Percentiles rank a stretch among this genome's conserved stretches.
Evolutionary conservation across 768 basidiomycete genomes (phyloP).

Genomic region (Podaxis sp.): DNA sequence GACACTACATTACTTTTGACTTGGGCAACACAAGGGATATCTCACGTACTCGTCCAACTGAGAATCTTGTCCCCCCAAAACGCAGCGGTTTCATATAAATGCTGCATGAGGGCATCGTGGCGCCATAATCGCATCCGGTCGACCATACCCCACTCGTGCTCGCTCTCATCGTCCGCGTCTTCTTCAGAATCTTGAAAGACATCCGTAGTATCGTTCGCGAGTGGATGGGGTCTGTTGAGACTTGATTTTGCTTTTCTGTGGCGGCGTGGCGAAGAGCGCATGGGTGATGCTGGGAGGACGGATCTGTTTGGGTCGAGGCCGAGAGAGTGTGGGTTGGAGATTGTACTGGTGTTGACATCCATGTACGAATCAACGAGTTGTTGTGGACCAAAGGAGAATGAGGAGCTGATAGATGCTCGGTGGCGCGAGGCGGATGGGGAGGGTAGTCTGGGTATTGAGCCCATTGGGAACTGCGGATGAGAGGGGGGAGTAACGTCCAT

Average conservation of each 20-base stretch:
- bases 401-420: slow-evolving; percentile 71
- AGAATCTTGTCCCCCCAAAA: slow-evolving; percentile 99
- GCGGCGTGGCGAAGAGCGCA: slow-evolving; percentile 63
- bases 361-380: slow-evolving; percentile 71
- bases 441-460: slow-evolving; percentile 48
- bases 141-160: slow-evolving; percentile 81
- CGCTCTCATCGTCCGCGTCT: slow-evolving; percentile 56
- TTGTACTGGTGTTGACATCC: slow-evolving; percentile 61
- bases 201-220: slow-evolving; percentile 76
- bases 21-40: background rate
- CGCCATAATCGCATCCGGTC: slow-evolving; percentile 97
- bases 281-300: slow-evolving; percentile 70
- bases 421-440: slow-evolving; percentile 59
- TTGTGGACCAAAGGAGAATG: slow-evolving; percentile 84
- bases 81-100: slow-evolving; percentile 93
- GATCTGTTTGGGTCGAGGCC: slow-evolving; percentile 83
- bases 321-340: slow-evolving; percentile 52
- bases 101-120: slow-evolving; percentile 98
- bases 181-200: slow-evolving; percentile 72
- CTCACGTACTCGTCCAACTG: slow-evolving; percentile 84
- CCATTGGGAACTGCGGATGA: slow-evolving; percentile 39
- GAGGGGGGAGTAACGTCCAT: slow-evolving; percentile 55
- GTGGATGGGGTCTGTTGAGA: slow-evolving; percentile 54
- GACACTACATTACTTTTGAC: background rate
- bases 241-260: slow-evolving; percentile 56